Evolutionary conservation across 306 rosid species (phyloP), one percentile per base, ranked within the genome.

Genomic region (Lablab purpureus): DNA sequence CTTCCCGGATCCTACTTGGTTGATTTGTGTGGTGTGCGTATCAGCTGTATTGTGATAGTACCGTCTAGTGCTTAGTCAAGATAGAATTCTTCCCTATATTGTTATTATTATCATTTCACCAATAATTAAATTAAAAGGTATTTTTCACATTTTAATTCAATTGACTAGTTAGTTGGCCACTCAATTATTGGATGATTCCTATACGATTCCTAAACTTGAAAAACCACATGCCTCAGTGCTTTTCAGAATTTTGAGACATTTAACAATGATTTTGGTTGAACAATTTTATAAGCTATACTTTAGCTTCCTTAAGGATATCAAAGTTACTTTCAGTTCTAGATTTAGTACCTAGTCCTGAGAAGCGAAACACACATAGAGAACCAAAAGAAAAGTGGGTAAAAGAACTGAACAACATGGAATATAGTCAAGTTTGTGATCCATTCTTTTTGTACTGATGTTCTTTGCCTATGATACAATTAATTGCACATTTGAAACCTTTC

Each of bases 141-240:
- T 7, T 62, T 62, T 15, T 30, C 67, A 28, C 21, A 59, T 62
- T 62, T 62, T 30, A 62, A 32, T 62, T 30, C 67, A 30, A 62
- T 62, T 28, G 67, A 28, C 43, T 15, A 62, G 13, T 15, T 62
- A 28, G 43, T 62, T 30, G 37, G 45, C 15, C 14, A 63, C 9
- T 34, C 45, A 17, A n/a, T 63, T n/a, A n/a, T 63, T 63, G 47
- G 34, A n/a, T 32, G 13, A 9, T 9, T 46, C 51, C 71, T 19
- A 6, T 37, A 65, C 49, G 45, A 36, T 65, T 36, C 71, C 28
- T n/a, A 65, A 65, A 34, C 27, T 32, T 3, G 27, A 9, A 32
- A 34, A 10, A 63, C 21, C 47, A 36, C n/a, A 1, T 18, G 27
- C 47, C 70, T 34, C n/a, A 7, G 40, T 59, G 43, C 11, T n/a